Base-by-base conservation (phyloP, 495 filamentous ascomycete genomes). In the Hypoxylon fragiforme region DNA sequence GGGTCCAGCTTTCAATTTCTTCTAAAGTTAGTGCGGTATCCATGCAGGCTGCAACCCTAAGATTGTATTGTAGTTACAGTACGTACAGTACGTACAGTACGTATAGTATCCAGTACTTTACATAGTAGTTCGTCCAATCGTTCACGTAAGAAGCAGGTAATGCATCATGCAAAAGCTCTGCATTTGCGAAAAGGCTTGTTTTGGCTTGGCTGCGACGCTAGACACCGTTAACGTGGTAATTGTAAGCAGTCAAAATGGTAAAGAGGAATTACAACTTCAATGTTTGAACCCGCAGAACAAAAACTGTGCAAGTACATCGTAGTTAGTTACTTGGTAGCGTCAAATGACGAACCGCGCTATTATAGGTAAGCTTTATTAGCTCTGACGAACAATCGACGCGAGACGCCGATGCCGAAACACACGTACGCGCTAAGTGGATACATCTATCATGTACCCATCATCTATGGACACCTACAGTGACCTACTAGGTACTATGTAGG, bases 161-260 rank as follows among this genome's bases (percentile, higher is more conserved):
- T 54, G 44, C 57, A 42, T 43, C 50, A 49, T 60, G 57, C 57
- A 54, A n/a, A n/a, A 45, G 40, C 41, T 24, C 44, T 50, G 57
- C 57, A 60, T 60, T 50, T 50, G 39, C 44, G 34, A 54, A 60
- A 60, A 58, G 44, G 57, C 57, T 60, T 60, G 40, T 60, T 60
- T 60, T 44, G 31, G 4, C 57, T 54, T 60, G 57, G 57, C 57
- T 54, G 30, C 21, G n/a, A 60, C 50, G 50, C 45, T 54, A 28
- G 24, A 28, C 4, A 4, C 9, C 24, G 4, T 28, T 9, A 9
- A 28, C 9, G 24, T 28, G 24, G 24, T 28, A 28, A 28, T 28
- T 28, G 4, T 4, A 28, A 4, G 24, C 24, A 28, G 24, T 28
- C n/a, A n/a, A n/a, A n/a, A n/a, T n/a, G n/a, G n/a, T n/a, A n/a